These are phyloP conservation scores for Phytopythium delawarense DNA, from an alignment of 352 stramenopile genomes.

Conservation along the genomic window DNA sequence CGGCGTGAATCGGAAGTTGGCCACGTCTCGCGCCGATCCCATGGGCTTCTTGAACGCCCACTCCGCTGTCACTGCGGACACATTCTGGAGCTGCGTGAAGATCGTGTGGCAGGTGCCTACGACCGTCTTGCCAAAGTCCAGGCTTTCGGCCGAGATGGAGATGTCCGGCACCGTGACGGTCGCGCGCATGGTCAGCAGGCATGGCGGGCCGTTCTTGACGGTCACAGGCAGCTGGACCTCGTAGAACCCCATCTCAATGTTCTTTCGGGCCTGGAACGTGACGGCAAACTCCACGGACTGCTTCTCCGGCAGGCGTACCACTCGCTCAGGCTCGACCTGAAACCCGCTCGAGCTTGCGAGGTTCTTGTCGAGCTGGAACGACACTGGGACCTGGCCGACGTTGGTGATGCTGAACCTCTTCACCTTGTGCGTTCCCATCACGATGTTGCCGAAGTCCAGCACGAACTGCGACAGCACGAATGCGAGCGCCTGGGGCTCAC, in stretches of 20 bases:
- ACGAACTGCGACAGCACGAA: conserved; percentile 91
- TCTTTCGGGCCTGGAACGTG: conserved; percentile 89
- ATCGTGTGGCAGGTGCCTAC: conserved; percentile 87
- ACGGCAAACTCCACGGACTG: conserved; percentile 87
- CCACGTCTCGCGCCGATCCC: conserved; percentile 71
- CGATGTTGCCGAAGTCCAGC: conserved; percentile 93
- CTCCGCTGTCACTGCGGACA: conserved; percentile 79
- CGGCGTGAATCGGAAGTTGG: conserved; percentile 79
- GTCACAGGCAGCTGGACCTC: conserved; percentile 81
- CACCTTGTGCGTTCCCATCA: conserved; percentile 89
- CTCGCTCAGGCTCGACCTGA: conserved; percentile 90
- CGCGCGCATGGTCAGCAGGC: conserved; percentile 81
- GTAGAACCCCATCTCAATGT: conserved; percentile 71
- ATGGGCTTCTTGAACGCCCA: conserved; percentile 92
- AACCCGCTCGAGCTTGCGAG: conserved; percentile 84
- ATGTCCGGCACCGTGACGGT: conserved; percentile 91
- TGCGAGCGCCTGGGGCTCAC: conserved; percentile 28
- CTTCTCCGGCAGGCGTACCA: conserved; percentile 90
- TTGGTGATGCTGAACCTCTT: conserved; percentile 93
- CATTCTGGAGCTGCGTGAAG: conserved; percentile 91
- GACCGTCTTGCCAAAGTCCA: conserved; percentile 91
- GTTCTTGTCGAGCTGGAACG: conserved; percentile 92
- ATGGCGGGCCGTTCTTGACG: conserved; percentile 89
- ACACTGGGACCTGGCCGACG: conserved; percentile 77
- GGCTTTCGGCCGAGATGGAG: conserved; percentile 61